A percentile compares a stretch with the other conserved stretches of the same genome.
phyloP scores from a whole-genome alignment of 1,284 basidiomycete species.

The Cystobasidium sp. region DNA sequence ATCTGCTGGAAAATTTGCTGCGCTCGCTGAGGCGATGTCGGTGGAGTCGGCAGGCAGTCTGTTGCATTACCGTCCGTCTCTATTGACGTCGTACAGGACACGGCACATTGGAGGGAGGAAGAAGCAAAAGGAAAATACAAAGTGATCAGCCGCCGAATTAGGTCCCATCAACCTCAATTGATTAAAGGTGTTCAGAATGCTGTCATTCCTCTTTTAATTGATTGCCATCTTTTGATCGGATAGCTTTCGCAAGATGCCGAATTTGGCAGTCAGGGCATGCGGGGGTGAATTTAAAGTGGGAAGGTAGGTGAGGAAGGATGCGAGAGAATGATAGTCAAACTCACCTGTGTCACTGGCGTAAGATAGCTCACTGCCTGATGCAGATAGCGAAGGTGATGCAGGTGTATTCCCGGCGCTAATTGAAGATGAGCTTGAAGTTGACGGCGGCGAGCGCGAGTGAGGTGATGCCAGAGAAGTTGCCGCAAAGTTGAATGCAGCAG shows the following conservation, averaged over 20 bases:
- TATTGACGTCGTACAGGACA: not conserved
- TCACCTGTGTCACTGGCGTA: slow-evolving; percentile 41
- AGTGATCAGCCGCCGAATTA: slow-evolving; percentile 18
- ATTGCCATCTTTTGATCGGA: slow-evolving; percentile 6
- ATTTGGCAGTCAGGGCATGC: slow-evolving; percentile 15
- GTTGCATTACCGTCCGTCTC: slow-evolving; percentile 26
- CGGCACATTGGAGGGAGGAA: not conserved
- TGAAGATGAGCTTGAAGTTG: not conserved
- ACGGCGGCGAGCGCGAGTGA: not conserved
- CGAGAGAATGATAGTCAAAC: not conserved
- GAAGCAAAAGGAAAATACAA: not conserved
- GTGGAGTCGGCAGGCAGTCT: slow-evolving; percentile 35
- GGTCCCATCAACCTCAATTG: not conserved
- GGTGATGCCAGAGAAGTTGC: slow-evolving; percentile 18
- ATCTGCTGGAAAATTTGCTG: slow-evolving; percentile 25
- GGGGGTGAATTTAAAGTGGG: not conserved
- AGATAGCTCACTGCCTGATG: slow-evolving; percentile 40
- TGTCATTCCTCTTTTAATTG: not conserved
- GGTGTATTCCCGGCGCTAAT: not conserved
- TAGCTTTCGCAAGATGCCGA: not conserved
- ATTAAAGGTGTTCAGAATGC: not conserved
- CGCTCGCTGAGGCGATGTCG: slow-evolving; percentile 35
- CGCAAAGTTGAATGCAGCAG: slow-evolving; percentile 10
- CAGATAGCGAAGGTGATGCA: slow-evolving; percentile 22
- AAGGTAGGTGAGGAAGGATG: not conserved